A percentile compares a stretch with the other conserved stretches of the same genome.
These are phyloP conservation scores for Pseudoperonospora humuli DNA, from an alignment of 352 stramenopile species.

Conservation along the genomic window DNA sequence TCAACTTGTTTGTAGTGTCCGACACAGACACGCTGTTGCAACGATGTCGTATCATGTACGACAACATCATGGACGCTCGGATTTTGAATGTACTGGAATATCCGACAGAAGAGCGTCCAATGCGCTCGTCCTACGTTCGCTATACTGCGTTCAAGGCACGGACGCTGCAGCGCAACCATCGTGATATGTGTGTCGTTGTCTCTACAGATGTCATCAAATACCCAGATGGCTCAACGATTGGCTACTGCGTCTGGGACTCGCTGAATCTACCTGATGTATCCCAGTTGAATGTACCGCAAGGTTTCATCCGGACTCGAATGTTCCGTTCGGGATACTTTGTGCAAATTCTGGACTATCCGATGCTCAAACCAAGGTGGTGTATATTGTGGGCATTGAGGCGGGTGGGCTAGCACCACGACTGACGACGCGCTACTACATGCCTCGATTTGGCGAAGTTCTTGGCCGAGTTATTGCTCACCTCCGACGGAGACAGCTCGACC, in stretches of 20 bases:
- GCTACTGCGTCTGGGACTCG: constrained; percentile 42
- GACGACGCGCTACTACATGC: constrained; percentile 31
- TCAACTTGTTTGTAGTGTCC: constrained; percentile 28
- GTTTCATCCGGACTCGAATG: constrained; percentile 33
- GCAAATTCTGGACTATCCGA: constrained; percentile 20
- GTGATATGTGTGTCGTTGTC: constrained; percentile 36
- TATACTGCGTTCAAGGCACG: constrained; percentile 36
- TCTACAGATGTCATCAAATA: constrained; percentile 30
- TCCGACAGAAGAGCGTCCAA: constrained; percentile 20
- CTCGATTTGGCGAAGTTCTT: constrained; percentile 28
- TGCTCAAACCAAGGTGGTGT: constrained; percentile 27
- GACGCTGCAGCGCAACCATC: constrained; percentile 23
- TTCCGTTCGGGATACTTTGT: constrained; percentile 37
- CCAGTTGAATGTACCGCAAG: constrained; percentile 24
- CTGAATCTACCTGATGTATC: constrained; percentile 31
- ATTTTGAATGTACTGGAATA: constrained; percentile 30
- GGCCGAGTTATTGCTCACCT: constrained; percentile 29
- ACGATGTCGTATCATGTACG: constrained; percentile 32
- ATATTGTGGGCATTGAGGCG: constrained; percentile 35
- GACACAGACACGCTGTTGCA: constrained; percentile 28
- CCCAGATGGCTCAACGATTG: constrained; percentile 28
- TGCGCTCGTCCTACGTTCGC: constrained; percentile 32
- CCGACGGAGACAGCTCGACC: constrained; percentile 21
- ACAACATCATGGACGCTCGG: constrained; percentile 32
- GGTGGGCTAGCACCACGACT: constrained; percentile 25